Conservation (phyloP, 306 rosid species). For the Canavalia ensiformis region DNA sequence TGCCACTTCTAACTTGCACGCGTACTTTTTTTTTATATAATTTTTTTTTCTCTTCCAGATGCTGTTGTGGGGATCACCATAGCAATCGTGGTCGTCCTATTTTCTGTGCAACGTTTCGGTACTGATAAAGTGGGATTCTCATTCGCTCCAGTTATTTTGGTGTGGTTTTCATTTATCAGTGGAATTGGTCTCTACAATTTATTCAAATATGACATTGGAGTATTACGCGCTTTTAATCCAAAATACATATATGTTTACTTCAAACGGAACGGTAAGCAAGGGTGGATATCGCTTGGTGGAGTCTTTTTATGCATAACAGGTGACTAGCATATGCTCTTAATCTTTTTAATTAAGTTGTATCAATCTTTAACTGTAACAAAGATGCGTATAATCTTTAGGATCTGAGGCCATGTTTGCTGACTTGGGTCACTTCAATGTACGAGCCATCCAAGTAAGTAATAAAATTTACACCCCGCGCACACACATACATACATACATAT, state of each 20-base stretch:
- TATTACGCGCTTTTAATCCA: constrained; percentile 49
- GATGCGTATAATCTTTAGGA: constrained; percentile 43
- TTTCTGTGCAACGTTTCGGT: constrained; percentile 45
- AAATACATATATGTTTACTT: constrained; percentile 48
- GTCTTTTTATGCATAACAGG: constrained; percentile 52
- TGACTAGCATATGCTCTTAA: background rate
- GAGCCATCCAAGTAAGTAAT: constrained; percentile 69
- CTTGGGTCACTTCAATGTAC: constrained; percentile 76
- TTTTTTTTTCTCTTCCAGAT: constrained; percentile 16
- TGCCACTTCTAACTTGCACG: background rate
- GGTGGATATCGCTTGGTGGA: constrained; percentile 55
- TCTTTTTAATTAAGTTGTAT: background rate
- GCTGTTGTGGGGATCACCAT: constrained; percentile 47
- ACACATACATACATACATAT: background rate
- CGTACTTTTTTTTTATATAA: background rate
- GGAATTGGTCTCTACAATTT: constrained; percentile 52
- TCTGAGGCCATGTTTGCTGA: constrained; percentile 90
- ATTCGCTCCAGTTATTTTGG: constrained; percentile 33
- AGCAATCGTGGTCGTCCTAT: constrained; percentile 22
- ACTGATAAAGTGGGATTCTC: constrained; percentile 50
- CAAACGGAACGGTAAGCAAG: constrained; percentile 48
- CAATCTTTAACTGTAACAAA: background rate
- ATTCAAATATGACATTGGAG: constrained; percentile 49
- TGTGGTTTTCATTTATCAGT: constrained; percentile 45
- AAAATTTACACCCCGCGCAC: constrained; percentile 38